Evolutionary conservation across 1,139 yeast species (phyloP), one percentile per base, ranked within the genome.

Genomic region (Suhomyces yuchorum): DNA sequence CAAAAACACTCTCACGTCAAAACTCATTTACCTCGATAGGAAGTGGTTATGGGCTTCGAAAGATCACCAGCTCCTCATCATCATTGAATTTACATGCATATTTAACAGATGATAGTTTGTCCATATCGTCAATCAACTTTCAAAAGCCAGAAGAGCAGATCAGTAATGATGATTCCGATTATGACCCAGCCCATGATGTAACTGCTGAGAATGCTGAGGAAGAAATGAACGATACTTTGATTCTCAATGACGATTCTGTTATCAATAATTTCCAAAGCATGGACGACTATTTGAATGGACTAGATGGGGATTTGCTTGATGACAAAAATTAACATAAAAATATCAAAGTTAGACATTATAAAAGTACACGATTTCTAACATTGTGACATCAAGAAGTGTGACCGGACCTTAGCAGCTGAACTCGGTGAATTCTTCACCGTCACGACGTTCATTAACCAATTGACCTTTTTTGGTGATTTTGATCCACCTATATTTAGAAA

Each of bases 11-110:
- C 14, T 61, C 65, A 7, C 53, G 71, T 12, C 65, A 66, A 44
- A 65, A 62, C 51, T 69, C 75, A 12, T 42, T 62, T 11, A 43
- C 53, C 3, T 64, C 70, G 2, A 48, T 58, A 5, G 55, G 60
- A 26, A 51, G 49, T 28, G 66, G 61, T 4, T 60, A 59, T 45
- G 68, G 67, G 5, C 57, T 74, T 11, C 58, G 67, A 44, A 59
- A 72, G 37, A 71, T 75, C 28, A 66, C 78, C 37, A 72, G 78
- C 52, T 70, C 77, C 18, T 70, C 70, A 47, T 71, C 77, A 28
- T 71, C 77, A 33, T 63, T 75, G 37, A 75, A 75, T 52, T 64
- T 75, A 44, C 70, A 75, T 53, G 79, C 77, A 8, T 75, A 73
- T 51, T 62, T 75, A 43, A 73, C 78, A 4, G 79, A 74, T 51